Evolutionary conservation across 164 flowering plant species (phyloP).

Genomic region (Nelumbo lutea): DNA sequence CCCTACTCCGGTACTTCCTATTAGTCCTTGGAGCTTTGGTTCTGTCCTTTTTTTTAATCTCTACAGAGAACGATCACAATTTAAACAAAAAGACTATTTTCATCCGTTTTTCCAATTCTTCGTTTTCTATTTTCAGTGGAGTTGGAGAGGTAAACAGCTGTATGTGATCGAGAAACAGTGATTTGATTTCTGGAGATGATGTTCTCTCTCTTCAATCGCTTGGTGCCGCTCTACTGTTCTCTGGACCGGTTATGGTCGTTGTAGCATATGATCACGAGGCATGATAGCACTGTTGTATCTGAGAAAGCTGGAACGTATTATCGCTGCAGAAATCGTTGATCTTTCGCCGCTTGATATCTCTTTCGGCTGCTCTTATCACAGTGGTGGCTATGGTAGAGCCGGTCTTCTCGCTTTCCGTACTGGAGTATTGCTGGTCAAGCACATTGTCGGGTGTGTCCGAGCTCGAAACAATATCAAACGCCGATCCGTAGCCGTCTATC

Average conservation of each 20-base stretch:
- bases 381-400: background rate
- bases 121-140: too few species aligned
- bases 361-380: constrained; percentile 12
- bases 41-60: too few species aligned
- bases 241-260: background rate
- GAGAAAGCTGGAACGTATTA: constrained; percentile 32
- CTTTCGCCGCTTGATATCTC: constrained; percentile 33
- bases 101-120: too few species aligned
- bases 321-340: constrained; percentile 20
- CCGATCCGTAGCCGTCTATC: constrained; percentile 31
- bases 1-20: too few species aligned
- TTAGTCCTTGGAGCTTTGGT: too few species aligned
- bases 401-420: constrained; percentile 34
- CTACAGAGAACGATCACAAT: background rate
- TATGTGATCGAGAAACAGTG: constrained; percentile 9
- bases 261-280: background rate
- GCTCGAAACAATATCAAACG: constrained; percentile 22
- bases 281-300: constrained; percentile 27
- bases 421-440: constrained; percentile 40
- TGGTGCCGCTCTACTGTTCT: constrained; percentile 6
- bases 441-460: constrained; percentile 47
- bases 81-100: background rate
- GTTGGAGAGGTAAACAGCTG: background rate
- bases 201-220: background rate
- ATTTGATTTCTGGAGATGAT: background rate